Base-by-base conservation (phyloP, 306 rosid species). In the Quercus cerris region DNA sequence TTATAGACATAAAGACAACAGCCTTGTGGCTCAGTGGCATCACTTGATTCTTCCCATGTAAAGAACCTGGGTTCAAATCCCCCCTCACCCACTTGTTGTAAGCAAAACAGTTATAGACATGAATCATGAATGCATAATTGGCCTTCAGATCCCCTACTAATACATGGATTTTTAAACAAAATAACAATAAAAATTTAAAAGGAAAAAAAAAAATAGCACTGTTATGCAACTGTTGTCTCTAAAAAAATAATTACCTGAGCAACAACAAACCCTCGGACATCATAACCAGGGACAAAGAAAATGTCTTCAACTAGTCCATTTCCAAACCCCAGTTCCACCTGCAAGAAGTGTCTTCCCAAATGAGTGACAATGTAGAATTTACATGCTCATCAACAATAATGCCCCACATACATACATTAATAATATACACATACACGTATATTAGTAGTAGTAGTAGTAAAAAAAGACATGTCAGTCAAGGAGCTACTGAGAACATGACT, bases 301-400 rank as follows among this genome's bases (percentile, higher is more conserved):
- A 89, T 80, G 66, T 93, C 94, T 33, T 86, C 93, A 66, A 87
- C 88, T 49, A 84, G 41, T 30, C 82, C 83, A 72, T 96, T 96
- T 80, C 97, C 98, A 81, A 96, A 93, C 59, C 97, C 93, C 84
- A 96, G 74, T 64, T 91, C 90, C 81, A 96, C 92, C 99, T 96
- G 97, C 85, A 85, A 85, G 58, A 83, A 81, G 75, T 64, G 75
- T 61, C 75, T 70, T 23, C 56, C 38, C 67, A 52, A 63, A 80
- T 81, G 74, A 74, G 75, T 27, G 64, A 70, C 80, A 81, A n/a
- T 68, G 35, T 38, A 71, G 73, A 55, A 80, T 33, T 64, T 66
- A 67, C 66, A 80, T 63, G 74, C 67, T 56, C 67, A 56, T 68
- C 58, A 81, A 66, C 72, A 33, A 80, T 63, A 49, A 68, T 35